Evolutionary conservation across 129 eudicot genomes (phyloP).

Genomic region (Flaveria linearis): DNA sequence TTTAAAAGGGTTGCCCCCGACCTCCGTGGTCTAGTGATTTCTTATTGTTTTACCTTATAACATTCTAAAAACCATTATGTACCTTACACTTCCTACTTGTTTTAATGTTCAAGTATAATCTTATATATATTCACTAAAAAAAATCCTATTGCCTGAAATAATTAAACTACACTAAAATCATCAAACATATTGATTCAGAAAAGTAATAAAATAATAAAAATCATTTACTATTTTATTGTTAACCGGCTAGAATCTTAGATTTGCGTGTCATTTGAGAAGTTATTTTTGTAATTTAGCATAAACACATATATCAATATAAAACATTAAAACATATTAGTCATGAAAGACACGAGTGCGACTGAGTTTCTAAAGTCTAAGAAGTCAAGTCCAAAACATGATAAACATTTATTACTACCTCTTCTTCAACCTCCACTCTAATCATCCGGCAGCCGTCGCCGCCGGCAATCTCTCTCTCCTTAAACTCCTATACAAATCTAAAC

Average conservation of each 20-base stretch:
- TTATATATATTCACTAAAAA: too few relatives aligned
- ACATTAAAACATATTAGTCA: not conserved
- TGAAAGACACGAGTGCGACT: constrained; percentile 38
- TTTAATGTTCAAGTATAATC: too few relatives aligned
- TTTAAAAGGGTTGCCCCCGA: too few relatives aligned
- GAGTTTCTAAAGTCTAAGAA: constrained; percentile 39
- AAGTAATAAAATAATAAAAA: not conserved
- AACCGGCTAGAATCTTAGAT: constrained; percentile 22
- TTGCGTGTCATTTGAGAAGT: not conserved
- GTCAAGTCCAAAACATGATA: constrained; percentile 30
- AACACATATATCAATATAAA: not conserved
- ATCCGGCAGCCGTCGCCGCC: constrained; percentile 25
- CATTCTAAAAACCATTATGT: too few relatives aligned
- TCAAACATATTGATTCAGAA: not conserved
- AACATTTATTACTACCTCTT: constrained; percentile 31
- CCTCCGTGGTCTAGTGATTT: too few relatives aligned
- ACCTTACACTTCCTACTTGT: too few relatives aligned
- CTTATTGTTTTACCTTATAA: too few relatives aligned
- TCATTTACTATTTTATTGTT: not conserved
- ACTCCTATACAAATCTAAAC: not conserved
- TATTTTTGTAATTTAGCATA: not conserved
- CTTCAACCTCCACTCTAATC: not conserved
- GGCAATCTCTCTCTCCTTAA: constrained; percentile 1
- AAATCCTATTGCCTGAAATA: too few relatives aligned
- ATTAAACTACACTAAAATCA: too few relatives aligned